Conservation (phyloP, 305 asterid species). For the Fraxinus velutina region DNA sequence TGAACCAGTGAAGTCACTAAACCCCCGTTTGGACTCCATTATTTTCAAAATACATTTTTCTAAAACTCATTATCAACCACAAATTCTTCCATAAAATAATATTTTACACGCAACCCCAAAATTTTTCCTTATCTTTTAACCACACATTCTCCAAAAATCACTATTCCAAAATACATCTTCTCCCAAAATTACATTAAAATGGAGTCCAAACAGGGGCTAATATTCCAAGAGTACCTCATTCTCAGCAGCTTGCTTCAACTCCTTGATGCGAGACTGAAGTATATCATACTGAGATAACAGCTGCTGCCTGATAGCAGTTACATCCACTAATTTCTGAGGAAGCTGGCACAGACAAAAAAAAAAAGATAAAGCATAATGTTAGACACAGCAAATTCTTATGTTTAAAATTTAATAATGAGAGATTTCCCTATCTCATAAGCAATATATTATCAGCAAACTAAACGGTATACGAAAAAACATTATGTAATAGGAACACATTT, state of each 20-base stretch:
- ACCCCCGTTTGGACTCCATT: too few species aligned
- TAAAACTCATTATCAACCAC: too few species aligned
- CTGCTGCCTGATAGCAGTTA: constrained; percentile 69
- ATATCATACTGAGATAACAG: constrained; percentile 82
- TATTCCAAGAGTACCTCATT: constrained; percentile 58
- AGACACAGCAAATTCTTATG: not conserved
- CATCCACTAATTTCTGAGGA: constrained; percentile 73
- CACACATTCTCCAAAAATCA: too few species aligned
- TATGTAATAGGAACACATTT: not conserved
- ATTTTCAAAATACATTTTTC: too few species aligned
- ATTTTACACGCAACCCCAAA: too few species aligned
- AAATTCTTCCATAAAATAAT: too few species aligned
- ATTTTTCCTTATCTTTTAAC: too few species aligned
- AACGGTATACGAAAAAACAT: not conserved
- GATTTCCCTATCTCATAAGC: not conserved
- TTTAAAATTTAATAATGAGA: not conserved
- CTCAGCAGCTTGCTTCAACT: constrained; percentile 75
- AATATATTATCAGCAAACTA: not conserved
- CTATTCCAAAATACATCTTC: too few species aligned
- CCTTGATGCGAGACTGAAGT: constrained; percentile 89
- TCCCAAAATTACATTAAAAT: too few species aligned
- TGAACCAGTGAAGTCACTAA: constrained; percentile 13
- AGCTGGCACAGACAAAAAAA: constrained; percentile 48
- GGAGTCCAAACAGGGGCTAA: too few species aligned
- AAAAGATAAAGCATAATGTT: constrained; percentile 13